phyloP scores from a whole-genome alignment of 2,329 filamentous ascomycete species.

The Amphichorda felina region DNA sequence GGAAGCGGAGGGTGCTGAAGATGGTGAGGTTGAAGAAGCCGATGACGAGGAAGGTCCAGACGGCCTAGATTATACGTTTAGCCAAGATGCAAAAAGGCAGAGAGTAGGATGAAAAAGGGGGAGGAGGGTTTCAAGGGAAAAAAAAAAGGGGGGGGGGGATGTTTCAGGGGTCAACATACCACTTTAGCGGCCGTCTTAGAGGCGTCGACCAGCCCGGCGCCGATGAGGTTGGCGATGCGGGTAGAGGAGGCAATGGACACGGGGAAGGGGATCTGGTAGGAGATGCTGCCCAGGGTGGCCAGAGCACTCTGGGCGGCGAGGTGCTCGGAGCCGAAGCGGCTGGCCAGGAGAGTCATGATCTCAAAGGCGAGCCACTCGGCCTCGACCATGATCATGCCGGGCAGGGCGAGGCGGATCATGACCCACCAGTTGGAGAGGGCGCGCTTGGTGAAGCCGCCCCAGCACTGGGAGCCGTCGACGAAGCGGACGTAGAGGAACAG shows the following conservation, averaged over 20 bases:
- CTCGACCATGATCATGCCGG: constrained; percentile 87
- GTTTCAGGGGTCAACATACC: constrained; percentile 26
- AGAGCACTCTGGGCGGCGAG: constrained; percentile 85
- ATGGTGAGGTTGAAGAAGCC: constrained; percentile 68
- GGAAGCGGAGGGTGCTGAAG: constrained; percentile 54
- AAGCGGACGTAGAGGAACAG: constrained; percentile 70
- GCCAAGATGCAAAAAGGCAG: background rate
- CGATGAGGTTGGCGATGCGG: constrained; percentile 83
- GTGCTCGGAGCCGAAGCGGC: constrained; percentile 65
- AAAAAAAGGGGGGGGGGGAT: background rate
- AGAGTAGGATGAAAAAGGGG: too few species aligned
- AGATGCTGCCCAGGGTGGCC: constrained; percentile 64
- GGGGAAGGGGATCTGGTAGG: constrained; percentile 87
- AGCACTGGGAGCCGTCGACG: constrained; percentile 64
- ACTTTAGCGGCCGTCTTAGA: constrained; percentile 75
- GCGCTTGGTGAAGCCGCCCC: constrained; percentile 65
- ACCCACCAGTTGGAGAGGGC: constrained; percentile 64
- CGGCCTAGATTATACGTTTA: constrained; percentile 1
- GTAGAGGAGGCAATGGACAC: constrained; percentile 82
- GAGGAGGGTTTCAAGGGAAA: background rate
- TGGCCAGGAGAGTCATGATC: constrained; percentile 71
- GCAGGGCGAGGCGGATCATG: constrained; percentile 80
- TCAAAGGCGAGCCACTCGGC: constrained; percentile 93
- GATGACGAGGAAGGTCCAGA: constrained; percentile 50
- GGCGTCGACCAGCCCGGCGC: constrained; percentile 68